Base-by-base conservation (phyloP, 805 yeast genomes). In the Komagataella pseudopastoris region DNA sequence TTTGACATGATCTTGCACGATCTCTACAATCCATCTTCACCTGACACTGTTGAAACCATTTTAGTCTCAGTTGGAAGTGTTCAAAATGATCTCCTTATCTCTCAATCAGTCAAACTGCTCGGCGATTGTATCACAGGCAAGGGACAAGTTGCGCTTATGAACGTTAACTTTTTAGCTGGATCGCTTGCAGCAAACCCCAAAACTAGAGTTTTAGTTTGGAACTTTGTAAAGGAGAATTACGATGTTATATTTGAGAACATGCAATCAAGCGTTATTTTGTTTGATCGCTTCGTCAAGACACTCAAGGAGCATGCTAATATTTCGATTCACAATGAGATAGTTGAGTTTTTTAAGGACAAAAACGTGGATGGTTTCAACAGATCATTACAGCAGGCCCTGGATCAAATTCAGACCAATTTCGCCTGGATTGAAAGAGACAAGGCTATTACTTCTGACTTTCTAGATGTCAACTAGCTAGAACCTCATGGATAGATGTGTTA, bases 41-140 rank as follows among this genome's bases (percentile, higher is more conserved):
- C 80, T 50, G 86, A 81, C 61, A 74, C 78, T 2, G 62, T 81
- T 50, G 88, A 82, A 62, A 67, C 75, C 50, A 80, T 84, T 0
- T 65, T 81, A 23, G 60, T 61, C n/a, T 75, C 86, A 0, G 63
- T 82, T 48, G 86, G 87, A 1, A 56, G 66, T 44, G 68, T 70
- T 30, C 57, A 60, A 7, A 65, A 62, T 12, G 45, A 50, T 6
- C 65, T 70, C 24, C 14, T 30, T 12, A 64, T 77, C 23, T 57
- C 63, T n/a, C 60, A 60, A 49, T 63, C 77, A 49, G 56, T 80
- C n/a, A 61, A 56, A 0, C 58, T 71, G 52, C 61, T 78, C 36
- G 60, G 72, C 46, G 39, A 30, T 8, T 30, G 39, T 30, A 12
- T 30, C 39, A 30, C 39, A 3, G 39, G 39, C 39, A 69, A 76